These are phyloP conservation scores for Pascua sp. DNA, from an alignment of 1,284 basidiomycete genomes.

Conservation along the genomic window DNA sequence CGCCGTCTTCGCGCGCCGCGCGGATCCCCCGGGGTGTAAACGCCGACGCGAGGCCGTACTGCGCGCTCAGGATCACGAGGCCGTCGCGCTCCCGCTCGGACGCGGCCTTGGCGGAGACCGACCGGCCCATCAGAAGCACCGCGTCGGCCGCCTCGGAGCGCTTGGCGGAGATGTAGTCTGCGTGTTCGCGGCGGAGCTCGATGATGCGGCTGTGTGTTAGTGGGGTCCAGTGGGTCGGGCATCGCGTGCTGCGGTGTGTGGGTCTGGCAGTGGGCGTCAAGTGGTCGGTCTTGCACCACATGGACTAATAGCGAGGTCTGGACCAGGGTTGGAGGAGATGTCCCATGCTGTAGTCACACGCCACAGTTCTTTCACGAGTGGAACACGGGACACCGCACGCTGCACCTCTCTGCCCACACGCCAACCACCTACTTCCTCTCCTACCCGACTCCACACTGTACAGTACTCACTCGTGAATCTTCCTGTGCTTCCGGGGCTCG, in stretches of 20 bases:
- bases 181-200: constrained; percentile 59
- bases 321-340: too few species aligned
- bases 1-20: constrained; percentile 44
- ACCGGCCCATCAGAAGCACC: constrained; percentile 49
- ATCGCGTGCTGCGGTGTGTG: too few species aligned
- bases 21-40: constrained; percentile 55
- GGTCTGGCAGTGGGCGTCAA: too few species aligned
- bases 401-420: too few species aligned
- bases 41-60: constrained; percentile 56
- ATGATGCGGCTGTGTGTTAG: constrained; percentile 40
- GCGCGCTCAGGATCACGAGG: constrained; percentile 67
- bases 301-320: too few species aligned
- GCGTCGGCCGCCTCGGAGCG: constrained; percentile 60
- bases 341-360: too few species aligned
- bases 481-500: constrained; percentile 55
- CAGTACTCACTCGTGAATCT: constrained; percentile 53
- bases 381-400: too few species aligned
- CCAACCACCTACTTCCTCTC: neutral
- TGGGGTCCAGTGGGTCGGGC: neutral
- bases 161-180: constrained; percentile 60
- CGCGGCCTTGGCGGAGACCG: constrained; percentile 23
- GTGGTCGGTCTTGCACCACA: too few species aligned
- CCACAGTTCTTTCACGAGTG: too few species aligned
- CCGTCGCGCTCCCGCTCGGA: constrained; percentile 55
- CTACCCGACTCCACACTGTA: neutral